Conservation (phyloP, 1,284 basidiomycete genomes). For the Lignosus rhinocerotis region DNA sequence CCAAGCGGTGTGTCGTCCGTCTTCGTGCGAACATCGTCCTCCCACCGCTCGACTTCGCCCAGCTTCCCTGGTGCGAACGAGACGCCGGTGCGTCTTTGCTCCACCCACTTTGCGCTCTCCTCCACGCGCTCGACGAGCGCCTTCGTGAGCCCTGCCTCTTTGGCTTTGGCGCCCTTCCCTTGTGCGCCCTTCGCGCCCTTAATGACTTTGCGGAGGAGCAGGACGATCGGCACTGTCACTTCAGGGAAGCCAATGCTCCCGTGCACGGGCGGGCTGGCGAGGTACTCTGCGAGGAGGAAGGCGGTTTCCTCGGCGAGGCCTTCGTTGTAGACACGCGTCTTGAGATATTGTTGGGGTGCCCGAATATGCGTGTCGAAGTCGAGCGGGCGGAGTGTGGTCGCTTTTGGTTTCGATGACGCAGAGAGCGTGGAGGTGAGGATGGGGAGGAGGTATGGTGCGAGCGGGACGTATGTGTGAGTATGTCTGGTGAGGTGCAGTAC, state of each 20-base stretch:
- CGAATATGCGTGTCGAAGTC: constrained; percentile 90
- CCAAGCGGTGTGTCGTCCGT: constrained; percentile 76
- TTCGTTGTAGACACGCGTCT: constrained; percentile 87
- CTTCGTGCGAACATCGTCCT: constrained; percentile 47
- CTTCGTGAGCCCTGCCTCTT: constrained; percentile 67
- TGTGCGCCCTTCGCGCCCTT: constrained; percentile 65
- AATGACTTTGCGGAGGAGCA: constrained; percentile 78
- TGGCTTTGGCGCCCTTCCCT: constrained; percentile 42
- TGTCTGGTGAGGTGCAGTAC: constrained; percentile 74
- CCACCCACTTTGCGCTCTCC: constrained; percentile 78
- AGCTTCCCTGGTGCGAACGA: constrained; percentile 74
- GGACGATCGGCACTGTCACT: constrained; percentile 80
- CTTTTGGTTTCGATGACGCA: constrained; percentile 74
- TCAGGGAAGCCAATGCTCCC: constrained; percentile 94
- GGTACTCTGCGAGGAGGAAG: constrained; percentile 83
- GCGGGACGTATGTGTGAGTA: constrained; percentile 86
- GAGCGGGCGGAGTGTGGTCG: constrained; percentile 87
- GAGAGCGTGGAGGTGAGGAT: constrained; percentile 82
- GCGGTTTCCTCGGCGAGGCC: constrained; percentile 81
- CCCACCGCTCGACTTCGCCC: constrained; percentile 74
- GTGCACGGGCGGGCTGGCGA: constrained; percentile 60
- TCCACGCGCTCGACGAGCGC: constrained; percentile 83
- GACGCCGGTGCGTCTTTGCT: constrained; percentile 66
- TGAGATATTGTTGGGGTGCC: constrained; percentile 85
- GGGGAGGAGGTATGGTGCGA: constrained; percentile 86